Evolutionary conservation across 2,329 filamentous ascomycete species (phyloP), one percentile per base, ranked within the genome.

Genomic region (Sporothrix globosa): DNA sequence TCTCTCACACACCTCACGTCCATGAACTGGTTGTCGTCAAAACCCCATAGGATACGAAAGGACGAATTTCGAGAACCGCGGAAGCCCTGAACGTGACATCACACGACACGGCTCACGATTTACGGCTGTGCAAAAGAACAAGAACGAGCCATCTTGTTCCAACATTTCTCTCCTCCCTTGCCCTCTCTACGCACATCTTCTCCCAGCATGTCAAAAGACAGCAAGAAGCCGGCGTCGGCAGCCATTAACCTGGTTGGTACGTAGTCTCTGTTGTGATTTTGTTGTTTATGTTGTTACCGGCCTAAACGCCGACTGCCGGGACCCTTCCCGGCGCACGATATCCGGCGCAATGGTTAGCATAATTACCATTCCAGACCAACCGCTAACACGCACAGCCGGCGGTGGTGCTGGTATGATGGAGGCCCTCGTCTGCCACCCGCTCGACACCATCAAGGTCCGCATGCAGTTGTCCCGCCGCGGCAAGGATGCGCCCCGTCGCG

Each of bases 321-420:
- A 9, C 34, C n/a, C 19, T 30, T 68, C 27, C 6, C 30, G 11
- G n/a, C 4, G 21, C 41, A 54, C 14, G 24, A 24, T 56, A 5
- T 7, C 54, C 54, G 54, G 54, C 54, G 30, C 54, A 58, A 21
- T 39, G 30, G 24, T 30, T 17, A 34, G 5, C 0, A 10, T 27
- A 58, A 34, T 14, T 10, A 4, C 19, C 39, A 19, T 5, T 3
- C 17, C 2, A n/a, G 10, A 54, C 1, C 13, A 14, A 30, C 34
- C 46, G 30, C 67, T 58, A 71, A 73, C 58, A 46, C 48, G 65
- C 44, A 58, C 76, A 97, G 96, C 96, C 80, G 96, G 96, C 79
- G 96, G 96, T 79, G 93, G 93, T 81, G 96, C 96, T 76, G 96
- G 96, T 78, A 97, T 98, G 95, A 98, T 98, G 94, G 96, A 99